These are phyloP conservation scores for Aspergillus hortae DNA, from an alignment of 2,329 filamentous ascomycete species.

Conservation along the genomic window DNA sequence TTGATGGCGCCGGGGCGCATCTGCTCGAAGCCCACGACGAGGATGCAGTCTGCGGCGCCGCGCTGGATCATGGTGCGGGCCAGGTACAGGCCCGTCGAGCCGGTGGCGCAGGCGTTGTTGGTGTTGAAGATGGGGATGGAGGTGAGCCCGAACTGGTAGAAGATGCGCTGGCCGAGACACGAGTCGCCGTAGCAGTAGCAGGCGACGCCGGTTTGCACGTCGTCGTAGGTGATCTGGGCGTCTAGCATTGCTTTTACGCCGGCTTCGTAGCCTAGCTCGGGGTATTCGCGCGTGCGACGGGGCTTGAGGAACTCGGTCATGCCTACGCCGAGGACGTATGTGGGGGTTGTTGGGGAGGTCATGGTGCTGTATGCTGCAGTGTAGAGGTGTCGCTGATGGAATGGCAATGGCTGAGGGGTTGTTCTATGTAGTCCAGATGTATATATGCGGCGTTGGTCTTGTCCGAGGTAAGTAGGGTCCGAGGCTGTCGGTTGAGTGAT, in stretches of 20 bases:
- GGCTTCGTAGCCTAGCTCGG: constrained; percentile 88
- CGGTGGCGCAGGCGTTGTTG: constrained; percentile 98
- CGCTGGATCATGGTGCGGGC: constrained; percentile 73
- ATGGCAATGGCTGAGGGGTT: no score
- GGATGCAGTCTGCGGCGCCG: constrained; percentile 79
- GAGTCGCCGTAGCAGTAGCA: constrained; percentile 98
- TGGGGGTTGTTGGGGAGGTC: constrained; percentile 40
- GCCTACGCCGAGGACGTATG: constrained; percentile 93
- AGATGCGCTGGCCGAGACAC: constrained; percentile 91
- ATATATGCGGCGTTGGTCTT: no score
- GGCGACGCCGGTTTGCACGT: constrained; percentile 91
- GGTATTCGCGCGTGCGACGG: constrained; percentile 88
- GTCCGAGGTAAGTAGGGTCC: not conserved
- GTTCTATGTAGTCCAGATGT: no score
- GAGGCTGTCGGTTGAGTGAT: not conserved
- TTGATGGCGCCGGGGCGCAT: constrained; percentile 91
- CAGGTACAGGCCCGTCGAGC: constrained; percentile 85
- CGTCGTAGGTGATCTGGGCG: constrained; percentile 85
- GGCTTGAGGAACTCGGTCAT: constrained; percentile 99
- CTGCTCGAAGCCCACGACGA: constrained; percentile 96
- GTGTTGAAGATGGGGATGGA: constrained; percentile 95
- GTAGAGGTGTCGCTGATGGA: no score
- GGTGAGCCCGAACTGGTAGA: constrained; percentile 98
- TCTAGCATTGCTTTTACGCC: constrained; percentile 82
- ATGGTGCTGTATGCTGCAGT: not conserved